phyloP scores from a whole-genome alignment of 208 protist genomes.

The Eutreptiella sp. region DNA sequence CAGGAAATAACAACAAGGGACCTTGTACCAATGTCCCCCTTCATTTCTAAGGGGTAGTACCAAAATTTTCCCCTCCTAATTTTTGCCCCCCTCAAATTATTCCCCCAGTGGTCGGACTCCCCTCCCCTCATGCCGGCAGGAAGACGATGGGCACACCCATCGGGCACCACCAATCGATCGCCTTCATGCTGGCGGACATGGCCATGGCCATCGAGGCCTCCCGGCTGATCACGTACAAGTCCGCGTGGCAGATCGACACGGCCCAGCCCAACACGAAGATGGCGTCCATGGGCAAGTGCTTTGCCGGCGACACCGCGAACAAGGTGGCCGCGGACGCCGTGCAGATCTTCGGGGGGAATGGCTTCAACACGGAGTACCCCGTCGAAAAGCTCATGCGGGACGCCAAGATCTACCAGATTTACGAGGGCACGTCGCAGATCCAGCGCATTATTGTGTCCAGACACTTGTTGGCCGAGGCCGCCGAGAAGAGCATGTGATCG shows the following conservation, averaged over 20 bases:
- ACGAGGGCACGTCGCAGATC: slow-evolving; percentile 83
- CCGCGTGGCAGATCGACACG: slow-evolving; percentile 66
- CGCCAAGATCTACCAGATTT: slow-evolving; percentile 84
- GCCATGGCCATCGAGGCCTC: slow-evolving; percentile 68
- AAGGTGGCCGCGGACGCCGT: slow-evolving; percentile 61
- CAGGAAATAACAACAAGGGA: too few species aligned
- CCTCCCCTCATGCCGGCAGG: too few species aligned
- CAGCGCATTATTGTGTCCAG: slow-evolving; percentile 70
- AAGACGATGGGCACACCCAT: slow-evolving; percentile 74
- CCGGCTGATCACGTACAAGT: slow-evolving; percentile 57
- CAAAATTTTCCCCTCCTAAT: too few species aligned
- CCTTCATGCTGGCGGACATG: slow-evolving; percentile 81
- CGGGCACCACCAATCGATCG: slow-evolving; percentile 66
- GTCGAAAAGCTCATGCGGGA: slow-evolving; percentile 87
- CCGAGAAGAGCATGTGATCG: too few species aligned
- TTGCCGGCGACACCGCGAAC: slow-evolving; percentile 61
- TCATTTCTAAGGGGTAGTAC: too few species aligned
- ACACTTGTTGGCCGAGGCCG: slow-evolving; percentile 36
- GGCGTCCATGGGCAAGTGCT: slow-evolving; percentile 71
- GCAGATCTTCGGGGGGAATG: slow-evolving; percentile 82
- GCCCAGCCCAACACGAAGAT: slow-evolving; percentile 73
- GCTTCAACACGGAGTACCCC: slow-evolving; percentile 83
- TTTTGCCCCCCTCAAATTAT: too few species aligned
- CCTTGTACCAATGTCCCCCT: too few species aligned
- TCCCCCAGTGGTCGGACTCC: too few species aligned